These are phyloP conservation scores for Micractinium conductrix DNA, from an alignment of 139 green algal genomes.

Conservation along the genomic window DNA sequence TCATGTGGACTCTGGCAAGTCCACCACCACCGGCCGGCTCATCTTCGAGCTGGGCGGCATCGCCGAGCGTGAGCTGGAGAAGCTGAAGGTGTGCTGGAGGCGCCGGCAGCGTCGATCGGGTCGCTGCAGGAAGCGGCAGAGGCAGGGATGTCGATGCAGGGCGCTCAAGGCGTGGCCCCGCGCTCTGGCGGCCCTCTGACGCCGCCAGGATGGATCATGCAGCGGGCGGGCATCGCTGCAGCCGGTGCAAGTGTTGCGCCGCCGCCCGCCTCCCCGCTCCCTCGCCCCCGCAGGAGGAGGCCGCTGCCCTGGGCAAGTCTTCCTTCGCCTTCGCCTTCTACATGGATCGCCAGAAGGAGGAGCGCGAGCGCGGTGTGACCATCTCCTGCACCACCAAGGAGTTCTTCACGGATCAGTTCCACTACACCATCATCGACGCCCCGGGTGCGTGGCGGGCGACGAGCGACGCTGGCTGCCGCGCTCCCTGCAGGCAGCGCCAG, in stretches of 20 bases:
- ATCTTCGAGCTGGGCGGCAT: conserved; percentile 99
- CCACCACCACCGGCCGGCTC: conserved; percentile 95
- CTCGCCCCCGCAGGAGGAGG: conserved; percentile 61
- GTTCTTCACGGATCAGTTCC: conserved; percentile 99
- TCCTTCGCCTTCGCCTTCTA: conserved; percentile 85
- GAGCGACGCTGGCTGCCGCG: not conserved
- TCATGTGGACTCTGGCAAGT: conserved; percentile 87
- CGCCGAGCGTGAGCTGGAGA: conserved; percentile 97
- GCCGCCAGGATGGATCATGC: no score
- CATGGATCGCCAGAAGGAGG: conserved; percentile 96
- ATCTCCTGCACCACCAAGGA: conserved; percentile 99
- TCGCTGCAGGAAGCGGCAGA: not conserved
- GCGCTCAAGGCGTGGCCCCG: no score
- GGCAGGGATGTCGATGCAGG: not conserved
- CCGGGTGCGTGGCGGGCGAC: conserved; percentile 55
- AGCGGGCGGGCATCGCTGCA: no score
- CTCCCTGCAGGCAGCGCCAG: no score
- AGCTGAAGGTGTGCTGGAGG: conserved; percentile 61
- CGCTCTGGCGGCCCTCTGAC: no score
- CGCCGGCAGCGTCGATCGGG: not conserved
- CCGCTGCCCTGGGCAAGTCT: conserved; percentile 73
- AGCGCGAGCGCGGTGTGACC: conserved; percentile 95
- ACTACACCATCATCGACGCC: conserved; percentile 99
- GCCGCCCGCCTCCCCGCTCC: not conserved
- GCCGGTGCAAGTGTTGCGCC: no score